Evolutionary conservation across 495 filamentous ascomycete genomes (phyloP), one percentile per base, ranked within the genome.

Genomic region (Hypoxylon crocopeplum): DNA sequence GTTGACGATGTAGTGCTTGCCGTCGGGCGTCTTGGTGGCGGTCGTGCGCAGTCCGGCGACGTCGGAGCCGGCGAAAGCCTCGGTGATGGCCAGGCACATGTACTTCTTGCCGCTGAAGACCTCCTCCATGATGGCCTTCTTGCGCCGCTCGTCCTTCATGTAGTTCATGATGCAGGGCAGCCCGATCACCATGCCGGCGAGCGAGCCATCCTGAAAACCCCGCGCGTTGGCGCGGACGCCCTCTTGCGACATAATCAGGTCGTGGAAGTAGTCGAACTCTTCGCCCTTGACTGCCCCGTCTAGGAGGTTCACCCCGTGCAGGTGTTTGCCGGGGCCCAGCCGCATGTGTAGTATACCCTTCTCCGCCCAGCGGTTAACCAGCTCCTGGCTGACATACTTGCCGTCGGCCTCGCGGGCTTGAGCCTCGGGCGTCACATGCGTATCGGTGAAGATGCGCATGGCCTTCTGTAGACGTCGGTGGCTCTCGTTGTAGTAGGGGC

Each of bases 211-310:
- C 56, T 84, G 78, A 69, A 84, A 86, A 15, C 87, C 89, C 60
- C 90, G 76, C 33, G 86, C 86, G 68, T 86, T 89, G 16, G 82
- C 72, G 55, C 90, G 83, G 8, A 82, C 81, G 62, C 87, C 71
- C 72, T 96, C 91, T 75, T 96, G 91, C 20, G 79, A 74, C 11
- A 88, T 76, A 58, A 94, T 84, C 68, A 94, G 69, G 71, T 93
- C 90, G 74, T 93, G 90, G 71, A 96, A 88, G 72, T 92, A 92
- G 71, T 96, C 90, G 64, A 90, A 94, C 57, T 94, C 89, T 76
- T 91, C 83, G 22, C 88, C 88, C 59, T 88, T 80, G 30, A 92
- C 81, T 22, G 81, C 85, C 45, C 90, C 90, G 39, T 83, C 83
- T 20, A 93, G 75, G 12, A 94, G 72, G 30, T 78, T 80, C 20